These are phyloP conservation scores for Vigna nakashimae DNA, from an alignment of 306 rosid species.

Conservation along the genomic window DNA sequence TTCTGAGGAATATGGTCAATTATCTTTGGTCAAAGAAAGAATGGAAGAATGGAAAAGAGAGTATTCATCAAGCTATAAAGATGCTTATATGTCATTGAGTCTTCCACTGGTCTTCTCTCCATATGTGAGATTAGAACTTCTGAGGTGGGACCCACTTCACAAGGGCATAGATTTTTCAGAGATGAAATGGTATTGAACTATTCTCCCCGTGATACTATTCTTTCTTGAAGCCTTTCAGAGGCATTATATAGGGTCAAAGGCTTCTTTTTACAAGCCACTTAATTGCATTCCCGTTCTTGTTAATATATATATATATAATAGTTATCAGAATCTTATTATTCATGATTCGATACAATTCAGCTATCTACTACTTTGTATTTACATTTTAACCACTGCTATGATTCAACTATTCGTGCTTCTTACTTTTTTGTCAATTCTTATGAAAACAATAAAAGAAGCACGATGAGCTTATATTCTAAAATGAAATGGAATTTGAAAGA, in stretches of 20 bases:
- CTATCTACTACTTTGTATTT: too few relatives aligned
- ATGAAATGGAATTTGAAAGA: too few relatives aligned
- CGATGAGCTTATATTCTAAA: too few relatives aligned
- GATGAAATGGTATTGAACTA: conserved; percentile 80
- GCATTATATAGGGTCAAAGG: conserved; percentile 12
- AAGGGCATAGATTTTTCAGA: conserved; percentile 79
- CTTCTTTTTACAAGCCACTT: conserved; percentile 13
- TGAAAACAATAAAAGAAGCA: too few relatives aligned
- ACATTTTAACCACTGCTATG: too few relatives aligned
- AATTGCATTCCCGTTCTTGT: neutral
- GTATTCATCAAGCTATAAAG: conserved; percentile 70
- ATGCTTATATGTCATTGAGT: conserved; percentile 92
- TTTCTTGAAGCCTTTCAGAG: conserved; percentile 22
- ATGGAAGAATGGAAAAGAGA: conserved; percentile 92
- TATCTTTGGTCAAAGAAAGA: conserved; percentile 75
- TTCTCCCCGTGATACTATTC: conserved; percentile 21
- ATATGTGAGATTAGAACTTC: conserved; percentile 89
- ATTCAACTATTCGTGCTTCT: too few relatives aligned
- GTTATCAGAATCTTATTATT: too few relatives aligned
- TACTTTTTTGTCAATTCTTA: too few relatives aligned
- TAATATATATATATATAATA: neutral
- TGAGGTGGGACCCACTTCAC: conserved; percentile 95
- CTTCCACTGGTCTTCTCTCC: conserved; percentile 91
- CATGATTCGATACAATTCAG: too few relatives aligned
- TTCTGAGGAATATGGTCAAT: conserved; percentile 82